Evolutionary conservation across 768 basidiomycete genomes (phyloP).

Genomic region (Xerocomus brunneocitrinus): DNA sequence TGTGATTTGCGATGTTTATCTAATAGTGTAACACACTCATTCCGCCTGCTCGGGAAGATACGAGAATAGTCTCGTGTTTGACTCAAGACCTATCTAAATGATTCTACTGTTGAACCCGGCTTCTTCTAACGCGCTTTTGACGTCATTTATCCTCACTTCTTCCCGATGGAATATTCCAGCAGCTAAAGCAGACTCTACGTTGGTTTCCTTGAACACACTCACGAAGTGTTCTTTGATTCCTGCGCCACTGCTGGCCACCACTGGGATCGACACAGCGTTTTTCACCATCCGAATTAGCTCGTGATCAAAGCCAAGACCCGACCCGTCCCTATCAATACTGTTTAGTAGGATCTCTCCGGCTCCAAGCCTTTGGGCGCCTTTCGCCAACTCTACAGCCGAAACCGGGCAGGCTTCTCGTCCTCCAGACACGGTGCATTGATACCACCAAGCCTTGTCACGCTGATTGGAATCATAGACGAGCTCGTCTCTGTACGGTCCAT

Average conservation of each 20-base stretch:
- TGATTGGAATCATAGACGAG: conserved; percentile 53
- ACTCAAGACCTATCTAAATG: conserved; percentile 5
- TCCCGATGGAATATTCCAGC: conserved; percentile 95
- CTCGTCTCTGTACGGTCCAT: conserved; percentile 64
- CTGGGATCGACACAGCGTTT: conserved; percentile 76
- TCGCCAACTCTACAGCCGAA: conserved; percentile 87
- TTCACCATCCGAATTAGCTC: conserved; percentile 77
- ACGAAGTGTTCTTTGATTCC: conserved; percentile 79
- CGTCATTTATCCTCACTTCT: conserved; percentile 78
- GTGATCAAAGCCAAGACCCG: conserved; percentile 86
- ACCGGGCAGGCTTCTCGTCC: conserved; percentile 80
- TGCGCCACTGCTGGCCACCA: conserved; percentile 93
- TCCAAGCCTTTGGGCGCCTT: conserved; percentile 85
- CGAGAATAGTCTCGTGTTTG: not conserved
- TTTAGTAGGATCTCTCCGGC: conserved; percentile 95
- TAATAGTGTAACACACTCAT: conserved; percentile 27
- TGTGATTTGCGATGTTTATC: conserved; percentile 22
- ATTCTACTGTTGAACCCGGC: conserved; percentile 49
- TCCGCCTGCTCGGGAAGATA: not conserved
- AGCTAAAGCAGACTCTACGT: conserved; percentile 87
- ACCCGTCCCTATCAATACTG: conserved; percentile 94
- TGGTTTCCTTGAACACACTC: conserved; percentile 77
- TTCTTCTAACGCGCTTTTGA: conserved; percentile 56
- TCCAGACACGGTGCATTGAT: conserved; percentile 95
- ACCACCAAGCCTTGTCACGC: conserved; percentile 89